These are phyloP conservation scores for Euphorbia pulcherrima DNA, from an alignment of 345 rosid genomes.

Conservation along the genomic window DNA sequence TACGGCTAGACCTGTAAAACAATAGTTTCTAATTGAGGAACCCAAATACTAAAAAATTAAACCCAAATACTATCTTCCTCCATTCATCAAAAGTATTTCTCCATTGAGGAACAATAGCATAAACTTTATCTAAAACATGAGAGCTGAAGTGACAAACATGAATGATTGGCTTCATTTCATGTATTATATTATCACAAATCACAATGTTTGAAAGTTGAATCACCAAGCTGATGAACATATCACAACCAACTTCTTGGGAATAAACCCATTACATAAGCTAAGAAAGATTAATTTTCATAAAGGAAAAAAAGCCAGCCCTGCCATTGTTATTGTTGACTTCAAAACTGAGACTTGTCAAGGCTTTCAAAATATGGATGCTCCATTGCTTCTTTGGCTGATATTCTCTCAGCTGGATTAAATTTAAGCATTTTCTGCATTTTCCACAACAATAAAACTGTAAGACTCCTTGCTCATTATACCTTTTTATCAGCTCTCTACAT, in stretches of 20 bases:
- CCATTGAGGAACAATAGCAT: too few relatives aligned
- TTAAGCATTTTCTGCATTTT: conserved; percentile 70
- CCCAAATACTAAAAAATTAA: too few relatives aligned
- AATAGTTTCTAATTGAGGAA: too few relatives aligned
- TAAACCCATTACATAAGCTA: conserved; percentile 2
- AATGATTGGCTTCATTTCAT: neutral
- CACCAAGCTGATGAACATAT: conserved; percentile 53
- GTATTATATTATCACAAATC: neutral
- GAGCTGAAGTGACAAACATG: neutral
- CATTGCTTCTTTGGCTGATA: conserved; percentile 82
- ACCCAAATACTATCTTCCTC: too few relatives aligned
- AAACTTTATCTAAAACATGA: too few relatives aligned
- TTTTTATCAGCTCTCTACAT: too few relatives aligned
- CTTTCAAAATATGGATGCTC: conserved; percentile 84
- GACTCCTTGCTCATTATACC: neutral
- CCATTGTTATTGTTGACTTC: conserved; percentile 33
- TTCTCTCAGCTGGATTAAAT: conserved; percentile 80
- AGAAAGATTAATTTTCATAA: neutral
- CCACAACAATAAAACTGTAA: conserved; percentile 7
- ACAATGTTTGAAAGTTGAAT: conserved; percentile 17
- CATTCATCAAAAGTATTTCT: too few relatives aligned
- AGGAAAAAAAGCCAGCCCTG: neutral
- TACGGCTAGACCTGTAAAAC: too few relatives aligned
- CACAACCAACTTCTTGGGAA: neutral
- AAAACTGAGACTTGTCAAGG: conserved; percentile 91